These are phyloP conservation scores for Lichtheimia ramosa DNA, from an alignment of 371 early-diverging fungal species.

Conservation along the genomic window DNA sequence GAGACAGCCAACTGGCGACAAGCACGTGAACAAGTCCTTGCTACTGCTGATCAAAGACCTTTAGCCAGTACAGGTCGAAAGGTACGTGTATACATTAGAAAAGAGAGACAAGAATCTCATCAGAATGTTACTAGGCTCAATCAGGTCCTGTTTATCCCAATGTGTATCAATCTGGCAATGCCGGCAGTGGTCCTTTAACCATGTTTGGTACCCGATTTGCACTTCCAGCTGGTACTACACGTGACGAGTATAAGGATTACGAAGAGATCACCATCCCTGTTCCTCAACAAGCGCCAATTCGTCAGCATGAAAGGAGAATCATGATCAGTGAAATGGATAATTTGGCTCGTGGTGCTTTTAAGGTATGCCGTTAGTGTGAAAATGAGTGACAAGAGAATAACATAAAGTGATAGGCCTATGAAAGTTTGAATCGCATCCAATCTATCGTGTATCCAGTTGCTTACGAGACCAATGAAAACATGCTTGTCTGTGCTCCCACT, in stretches of 20 bases:
- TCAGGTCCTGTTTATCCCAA: conserved; percentile 50
- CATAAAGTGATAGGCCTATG: conserved; percentile 64
- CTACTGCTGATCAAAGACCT: conserved; percentile 36
- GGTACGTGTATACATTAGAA: conserved; percentile 5
- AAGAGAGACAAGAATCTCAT: background rate
- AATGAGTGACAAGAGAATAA: background rate
- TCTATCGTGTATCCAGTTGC: conserved; percentile 93
- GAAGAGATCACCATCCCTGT: conserved; percentile 85
- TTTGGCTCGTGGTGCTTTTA: conserved; percentile 77
- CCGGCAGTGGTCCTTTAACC: conserved; percentile 57
- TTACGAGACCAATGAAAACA: conserved; percentile 93
- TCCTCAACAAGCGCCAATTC: conserved; percentile 58
- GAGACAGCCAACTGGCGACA: conserved; percentile 49
- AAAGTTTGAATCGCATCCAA: conserved; percentile 90
- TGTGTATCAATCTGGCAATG: conserved; percentile 57
- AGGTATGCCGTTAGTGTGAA: conserved; percentile 27
- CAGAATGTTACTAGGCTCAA: conserved; percentile 7
- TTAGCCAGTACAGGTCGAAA: conserved; percentile 40
- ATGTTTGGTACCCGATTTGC: conserved; percentile 68
- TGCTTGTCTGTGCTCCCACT: conserved; percentile 99
- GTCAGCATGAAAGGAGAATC: conserved; percentile 60
- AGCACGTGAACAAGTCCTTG: conserved; percentile 57
- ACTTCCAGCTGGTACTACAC: conserved; percentile 71
- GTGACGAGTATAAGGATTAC: conserved; percentile 67
- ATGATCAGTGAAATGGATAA: conserved; percentile 68